Conservation (phyloP, 176 grass and related monocot species). For the Chrysopogon serrulatus region DNA sequence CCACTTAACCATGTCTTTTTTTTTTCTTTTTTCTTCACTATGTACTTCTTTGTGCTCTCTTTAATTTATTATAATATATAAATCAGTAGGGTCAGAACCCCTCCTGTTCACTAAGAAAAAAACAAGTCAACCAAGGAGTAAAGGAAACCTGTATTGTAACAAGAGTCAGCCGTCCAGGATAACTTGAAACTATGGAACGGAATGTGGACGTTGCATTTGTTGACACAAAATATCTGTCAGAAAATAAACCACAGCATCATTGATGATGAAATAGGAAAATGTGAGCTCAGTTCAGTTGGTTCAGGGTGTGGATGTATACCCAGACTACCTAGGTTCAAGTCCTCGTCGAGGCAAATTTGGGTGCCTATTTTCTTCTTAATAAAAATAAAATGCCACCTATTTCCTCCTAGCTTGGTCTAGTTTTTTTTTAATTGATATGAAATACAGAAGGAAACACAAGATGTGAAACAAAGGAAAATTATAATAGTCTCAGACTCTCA, state of each 20-base stretch:
- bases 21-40: background rate
- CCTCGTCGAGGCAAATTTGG: too few relatives aligned
- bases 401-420: too few relatives aligned
- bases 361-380: too few relatives aligned
- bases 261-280: too few relatives aligned
- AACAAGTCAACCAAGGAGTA: conserved; percentile 1
- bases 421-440: too few relatives aligned
- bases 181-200: conserved; percentile 80
- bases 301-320: too few relatives aligned
- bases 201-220: conserved; percentile 93
- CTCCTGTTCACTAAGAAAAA: background rate
- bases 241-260: background rate
- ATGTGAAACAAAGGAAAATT: background rate
- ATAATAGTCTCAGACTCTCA: background rate
- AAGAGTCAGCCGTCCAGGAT: conserved; percentile 67
- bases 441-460: conserved; percentile 14
- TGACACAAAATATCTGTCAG: conserved; percentile 75
- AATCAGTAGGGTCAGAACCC: background rate
- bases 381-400: too few relatives aligned
- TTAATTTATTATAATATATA: background rate
- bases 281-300: too few relatives aligned
- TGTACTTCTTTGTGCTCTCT: background rate
- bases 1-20: background rate
- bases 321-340: too few relatives aligned
- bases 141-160: conserved; percentile 71